These are phyloP conservation scores for Saccharomycopsis hybrid DNA, from an alignment of 1,139 yeast genomes.

Conservation along the genomic window DNA sequence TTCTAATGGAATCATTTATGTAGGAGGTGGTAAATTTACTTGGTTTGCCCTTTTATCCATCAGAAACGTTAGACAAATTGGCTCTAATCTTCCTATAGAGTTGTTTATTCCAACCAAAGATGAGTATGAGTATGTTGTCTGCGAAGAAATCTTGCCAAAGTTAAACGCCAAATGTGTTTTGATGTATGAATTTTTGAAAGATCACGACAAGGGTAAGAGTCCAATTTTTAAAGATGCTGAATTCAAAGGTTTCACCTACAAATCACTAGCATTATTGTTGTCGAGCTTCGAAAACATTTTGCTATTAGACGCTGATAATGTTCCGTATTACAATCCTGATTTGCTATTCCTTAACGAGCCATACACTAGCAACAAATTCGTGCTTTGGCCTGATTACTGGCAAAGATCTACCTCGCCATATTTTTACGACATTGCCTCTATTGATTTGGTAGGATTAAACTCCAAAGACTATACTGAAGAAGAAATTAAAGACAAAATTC, in stretches of 20 bases:
- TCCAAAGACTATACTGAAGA: not conserved
- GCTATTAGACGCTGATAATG: conserved; percentile 70
- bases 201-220: not conserved
- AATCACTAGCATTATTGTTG: conserved; percentile 65
- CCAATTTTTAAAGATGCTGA: conserved; percentile 15
- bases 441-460: conserved; percentile 9
- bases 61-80: conserved; percentile 45
- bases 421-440: conserved; percentile 53
- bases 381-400: conserved; percentile 86
- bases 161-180: conserved; percentile 65
- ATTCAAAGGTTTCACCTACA: conserved; percentile 73
- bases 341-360: conserved; percentile 48
- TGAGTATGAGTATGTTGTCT: conserved; percentile 65
- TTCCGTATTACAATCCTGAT: conserved; percentile 56
- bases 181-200: conserved; percentile 31
- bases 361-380: conserved; percentile 49
- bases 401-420: conserved; percentile 62
- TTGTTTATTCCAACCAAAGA: conserved; percentile 47
- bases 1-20: conserved; percentile 48
- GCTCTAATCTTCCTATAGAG: conserved; percentile 54
- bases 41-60: conserved; percentile 51
- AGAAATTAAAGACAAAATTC: conserved; percentile 24
- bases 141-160: conserved; percentile 58
- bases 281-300: conserved; percentile 73
- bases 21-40: conserved; percentile 57